phyloP scores from a whole-genome alignment of 2,329 filamentous ascomycete genomes.

The Ascochyta koolunga region DNA sequence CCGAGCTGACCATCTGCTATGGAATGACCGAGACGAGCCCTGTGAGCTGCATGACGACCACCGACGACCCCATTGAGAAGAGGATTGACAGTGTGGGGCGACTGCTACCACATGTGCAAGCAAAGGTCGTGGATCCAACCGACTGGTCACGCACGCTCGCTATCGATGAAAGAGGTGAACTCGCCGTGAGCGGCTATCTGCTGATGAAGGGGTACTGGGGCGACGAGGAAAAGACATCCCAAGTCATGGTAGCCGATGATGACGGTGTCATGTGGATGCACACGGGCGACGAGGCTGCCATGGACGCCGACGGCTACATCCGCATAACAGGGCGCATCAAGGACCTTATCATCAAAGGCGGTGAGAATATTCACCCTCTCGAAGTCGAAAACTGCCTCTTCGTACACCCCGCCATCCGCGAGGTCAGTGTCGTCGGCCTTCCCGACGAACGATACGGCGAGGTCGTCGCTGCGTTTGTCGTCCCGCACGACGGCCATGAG shows the following conservation, averaged over 20 bases:
- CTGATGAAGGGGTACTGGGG: constrained; percentile 91
- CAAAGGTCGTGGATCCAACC: constrained; percentile 75
- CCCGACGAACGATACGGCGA: constrained; percentile 85
- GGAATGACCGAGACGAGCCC: constrained; percentile 92
- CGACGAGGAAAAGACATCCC: constrained; percentile 71
- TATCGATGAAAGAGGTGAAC: constrained; percentile 73
- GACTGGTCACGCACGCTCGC: constrained; percentile 67
- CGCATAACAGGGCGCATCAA: constrained; percentile 91
- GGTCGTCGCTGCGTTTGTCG: constrained; percentile 81
- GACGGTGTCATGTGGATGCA: constrained; percentile 78
- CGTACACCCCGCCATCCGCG: constrained; percentile 70
- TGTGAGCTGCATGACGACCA: constrained; percentile 78
- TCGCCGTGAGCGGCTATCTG: constrained; percentile 82
- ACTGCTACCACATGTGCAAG: constrained; percentile 80
- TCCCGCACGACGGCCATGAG: constrained; percentile 52
- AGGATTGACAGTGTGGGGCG: constrained; percentile 77
- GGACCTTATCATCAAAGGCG: constrained; percentile 91
- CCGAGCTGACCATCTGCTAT: constrained; percentile 89
- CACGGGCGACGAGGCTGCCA: constrained; percentile 87
- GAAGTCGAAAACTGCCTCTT: constrained; percentile 91
- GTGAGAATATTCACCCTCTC: constrained; percentile 94
- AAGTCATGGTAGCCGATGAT: constrained; percentile 67
- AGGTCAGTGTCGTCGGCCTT: constrained; percentile 83
- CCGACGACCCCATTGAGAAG: constrained; percentile 73
- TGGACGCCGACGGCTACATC: constrained; percentile 83